Evolutionary conservation across 2,329 filamentous ascomycete genomes (phyloP), one percentile per base, ranked within the genome.

Genomic region (Ceratocystis ficicola): DNA sequence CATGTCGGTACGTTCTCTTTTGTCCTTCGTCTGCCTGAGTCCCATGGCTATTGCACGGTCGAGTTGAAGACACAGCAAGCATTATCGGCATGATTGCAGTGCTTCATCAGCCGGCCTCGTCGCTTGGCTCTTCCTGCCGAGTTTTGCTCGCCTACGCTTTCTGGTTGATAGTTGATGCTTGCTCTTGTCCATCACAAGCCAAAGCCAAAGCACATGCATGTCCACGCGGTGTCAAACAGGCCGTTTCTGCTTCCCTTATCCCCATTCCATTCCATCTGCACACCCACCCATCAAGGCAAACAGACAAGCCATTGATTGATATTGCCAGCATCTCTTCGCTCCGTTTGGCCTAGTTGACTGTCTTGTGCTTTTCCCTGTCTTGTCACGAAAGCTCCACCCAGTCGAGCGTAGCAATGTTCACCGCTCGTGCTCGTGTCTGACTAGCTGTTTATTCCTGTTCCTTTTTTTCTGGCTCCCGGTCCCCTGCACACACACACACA

Each of bases 361-460:
- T 15, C 15, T 50, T 50, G 1, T 20, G 46, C 20, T 20, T 52
- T 32, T 32, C 28, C 28, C 28, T 30, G 28, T 30, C 55, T 32
- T n/a, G 55, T 59, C 25, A 59, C 5, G 12, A 59, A 20, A 36
- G 55, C 55, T 59, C 55, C 55, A 59, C 55, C 55, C 17, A 28
- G 22, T 52, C 25, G 3, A 52, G 15, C 48, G 10, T 25, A 12
- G 25, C 55, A 17, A 59, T 36, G 28, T 59, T 59, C 55, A 59
- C 55, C 55, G 55, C 55, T 59, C 48, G 48, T 52, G 25, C 55
- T 59, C 48, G 48, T 52, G 48, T 28, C 48, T 52, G 55, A 36
- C 55, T 59, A 28, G 55, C 55, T 59, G 55, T 59, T 59, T 59
- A 59, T 59, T 59, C 28, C 30, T 59, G 28, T 59, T 59, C 28